Base-by-base conservation (phyloP, 257 asterid genomes). In the Cinchona pubescens region DNA sequence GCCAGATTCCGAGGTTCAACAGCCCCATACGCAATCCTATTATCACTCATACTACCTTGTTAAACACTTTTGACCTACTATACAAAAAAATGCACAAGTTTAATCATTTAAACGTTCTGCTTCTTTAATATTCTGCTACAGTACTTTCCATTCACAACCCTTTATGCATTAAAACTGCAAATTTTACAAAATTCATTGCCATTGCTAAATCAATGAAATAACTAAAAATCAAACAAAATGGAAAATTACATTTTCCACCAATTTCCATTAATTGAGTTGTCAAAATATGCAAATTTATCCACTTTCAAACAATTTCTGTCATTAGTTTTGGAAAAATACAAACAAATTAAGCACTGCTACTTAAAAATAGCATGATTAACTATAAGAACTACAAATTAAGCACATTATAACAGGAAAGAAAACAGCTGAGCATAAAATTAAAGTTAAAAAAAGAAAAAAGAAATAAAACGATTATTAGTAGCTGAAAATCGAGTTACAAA, bases 401-500 rank as follows among this genome's bases (percentile, higher is more conserved):
- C 43, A 48, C 14, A 29, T 12, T 9, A 13, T 3, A 14, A 21
- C 56, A 59, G 29, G 12, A 3, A 4, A 4, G 49, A 30, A 10
- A 21, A 35, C 7, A 76, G 49, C 30, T 43, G 19, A 29, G 19
- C 34, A 23, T 34, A 27, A 71, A 29, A 69, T 49, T 8, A 8
- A 64, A 48, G 38, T 55, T 3, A 21, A 45, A 62, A 23, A 45
- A 15, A 11, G 14, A 5, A 32, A 61, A 21, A 45, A 62, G 11
- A 45, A 15, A 11, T n/a, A 5, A 32, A 61, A 35, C 5, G 18
- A 3, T 25, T 12, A 9, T 6, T 37, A 27, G 18, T 1, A 7
- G 30, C 38, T 69, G 53, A 51, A 29, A 82, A 74, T 67, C 56
- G 65, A 70, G 76, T 71, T 69, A 32, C 84, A 75, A 86, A 92